Percentiles rank a stretch among this genome's conserved stretches.
phyloP scores from a whole-genome alignment of 73 alveolate genomes.

The Blepharisma stoltei region DNA sequence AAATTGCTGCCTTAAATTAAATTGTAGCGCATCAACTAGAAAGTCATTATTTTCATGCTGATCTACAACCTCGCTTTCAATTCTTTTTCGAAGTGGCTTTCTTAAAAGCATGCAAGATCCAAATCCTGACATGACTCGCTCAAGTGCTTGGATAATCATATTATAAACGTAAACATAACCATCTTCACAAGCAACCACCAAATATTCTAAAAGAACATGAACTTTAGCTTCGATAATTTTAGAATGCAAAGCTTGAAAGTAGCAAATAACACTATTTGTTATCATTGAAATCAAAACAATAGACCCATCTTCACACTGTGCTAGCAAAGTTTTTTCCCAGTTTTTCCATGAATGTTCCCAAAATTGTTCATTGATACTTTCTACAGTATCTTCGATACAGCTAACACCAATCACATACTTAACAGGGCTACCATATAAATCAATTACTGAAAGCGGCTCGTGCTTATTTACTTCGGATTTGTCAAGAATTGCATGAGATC shows the following conservation, averaged over 20 bases:
- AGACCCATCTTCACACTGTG: slow-evolving; percentile 8
- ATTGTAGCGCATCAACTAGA: too few relatives aligned
- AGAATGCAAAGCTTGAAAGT: slow-evolving; percentile 16
- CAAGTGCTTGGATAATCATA: background rate
- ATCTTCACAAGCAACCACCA: background rate
- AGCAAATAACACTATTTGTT: background rate
- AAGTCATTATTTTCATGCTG: too few relatives aligned
- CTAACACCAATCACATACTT: background rate
- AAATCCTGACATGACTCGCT: background rate
- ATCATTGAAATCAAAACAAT: background rate
- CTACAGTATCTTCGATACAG: background rate
- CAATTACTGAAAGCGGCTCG: background rate
- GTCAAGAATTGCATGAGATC: too few relatives aligned
- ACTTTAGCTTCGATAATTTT: background rate
- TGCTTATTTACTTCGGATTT: background rate
- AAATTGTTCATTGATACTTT: background rate
- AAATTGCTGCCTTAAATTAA: background rate
- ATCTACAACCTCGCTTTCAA: too few relatives aligned
- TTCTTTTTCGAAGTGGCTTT: too few relatives aligned
- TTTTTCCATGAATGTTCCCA: background rate
- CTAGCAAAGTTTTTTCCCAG: slow-evolving; percentile 15
- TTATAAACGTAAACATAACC: slow-evolving; percentile 19
- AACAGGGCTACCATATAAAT: background rate
- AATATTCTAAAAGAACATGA: background rate
- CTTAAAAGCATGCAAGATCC: too few relatives aligned